Evolutionary conservation across 1,284 basidiomycete genomes (phyloP).

Genomic region (Cutaneotrichosporon sp.): DNA sequence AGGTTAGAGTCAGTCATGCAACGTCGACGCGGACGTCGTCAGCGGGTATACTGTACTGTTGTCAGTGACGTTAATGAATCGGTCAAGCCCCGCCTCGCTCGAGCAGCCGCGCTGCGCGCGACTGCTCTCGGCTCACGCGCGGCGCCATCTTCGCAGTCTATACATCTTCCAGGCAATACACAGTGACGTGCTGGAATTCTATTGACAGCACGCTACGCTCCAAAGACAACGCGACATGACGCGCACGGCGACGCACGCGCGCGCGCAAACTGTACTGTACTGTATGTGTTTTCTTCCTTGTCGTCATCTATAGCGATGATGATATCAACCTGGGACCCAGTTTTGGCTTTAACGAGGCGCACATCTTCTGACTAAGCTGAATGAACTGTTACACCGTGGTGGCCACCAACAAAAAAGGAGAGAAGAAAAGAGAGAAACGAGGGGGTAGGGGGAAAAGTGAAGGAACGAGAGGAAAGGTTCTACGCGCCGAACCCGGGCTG

Average conservation of each 20-base stretch:
- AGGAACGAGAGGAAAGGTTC: not conserved
- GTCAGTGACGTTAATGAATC: too few species aligned
- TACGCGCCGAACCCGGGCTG: conserved; percentile 1
- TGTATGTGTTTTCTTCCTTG: not conserved
- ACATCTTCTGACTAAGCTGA: not conserved
- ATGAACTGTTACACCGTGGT: not conserved
- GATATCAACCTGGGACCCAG: not conserved
- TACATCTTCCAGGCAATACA: conserved; percentile 1
- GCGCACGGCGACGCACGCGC: not conserved
- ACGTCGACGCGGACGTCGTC: too few species aligned
- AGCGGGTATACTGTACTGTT: too few species aligned
- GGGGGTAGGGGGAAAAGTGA: not conserved
- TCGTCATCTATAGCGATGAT: too few species aligned
- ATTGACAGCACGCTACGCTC: not conserved
- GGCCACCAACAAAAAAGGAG: not conserved
- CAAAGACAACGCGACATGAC: not conserved
- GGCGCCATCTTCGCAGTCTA: not conserved
- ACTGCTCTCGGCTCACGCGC: too few species aligned
- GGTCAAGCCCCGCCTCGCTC: too few species aligned
- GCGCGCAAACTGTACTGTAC: not conserved
- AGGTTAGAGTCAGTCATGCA: too few species aligned
- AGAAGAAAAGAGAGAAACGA: not conserved
- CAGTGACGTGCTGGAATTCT: not conserved
- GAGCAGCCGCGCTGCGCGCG: too few species aligned
- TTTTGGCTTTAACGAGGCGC: not conserved